Evolutionary conservation across 768 basidiomycete genomes (phyloP).

Genomic region (Rhodosporidiobolus sp.): DNA sequence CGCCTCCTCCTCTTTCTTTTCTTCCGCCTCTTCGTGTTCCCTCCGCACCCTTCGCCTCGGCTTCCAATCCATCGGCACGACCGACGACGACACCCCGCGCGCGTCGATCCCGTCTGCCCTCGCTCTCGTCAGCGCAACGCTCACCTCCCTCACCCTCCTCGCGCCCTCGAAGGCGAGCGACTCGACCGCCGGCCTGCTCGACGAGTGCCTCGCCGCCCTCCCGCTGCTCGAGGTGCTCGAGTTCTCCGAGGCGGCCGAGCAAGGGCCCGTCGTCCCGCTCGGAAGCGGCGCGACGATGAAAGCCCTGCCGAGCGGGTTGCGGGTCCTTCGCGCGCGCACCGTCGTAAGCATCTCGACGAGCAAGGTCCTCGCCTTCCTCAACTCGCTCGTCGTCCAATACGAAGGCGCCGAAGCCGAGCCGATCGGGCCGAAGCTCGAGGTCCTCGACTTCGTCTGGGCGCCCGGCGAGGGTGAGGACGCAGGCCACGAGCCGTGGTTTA

Average conservation of each 20-base stretch:
- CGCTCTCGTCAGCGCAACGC: neutral
- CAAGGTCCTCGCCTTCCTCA: slow-evolving; percentile 7
- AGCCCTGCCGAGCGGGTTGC: neutral
- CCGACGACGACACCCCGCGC: slow-evolving; percentile 28
- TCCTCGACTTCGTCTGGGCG: slow-evolving; percentile 13
- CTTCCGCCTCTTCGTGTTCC: no score
- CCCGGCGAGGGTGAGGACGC: neutral
- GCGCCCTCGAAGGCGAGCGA: slow-evolving; percentile 13
- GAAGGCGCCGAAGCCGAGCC: no score
- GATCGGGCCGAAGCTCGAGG: neutral
- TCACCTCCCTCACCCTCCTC: neutral
- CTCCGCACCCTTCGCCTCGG: slow-evolving; percentile 4
- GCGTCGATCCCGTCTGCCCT: slow-evolving; percentile 18
- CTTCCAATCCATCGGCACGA: slow-evolving; percentile 21
- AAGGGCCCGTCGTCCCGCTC: slow-evolving; percentile 1
- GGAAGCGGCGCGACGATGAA: neutral
- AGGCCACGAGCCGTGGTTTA: slow-evolving; percentile 9
- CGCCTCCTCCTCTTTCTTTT: no score
- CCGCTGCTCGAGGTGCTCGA: slow-evolving; percentile 5
- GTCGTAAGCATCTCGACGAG: slow-evolving; percentile 26
- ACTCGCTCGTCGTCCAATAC: neutral
- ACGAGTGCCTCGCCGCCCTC: slow-evolving; percentile 14
- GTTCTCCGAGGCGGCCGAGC: slow-evolving; percentile 9
- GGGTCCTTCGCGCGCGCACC: neutral
- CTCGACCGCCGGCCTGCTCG: slow-evolving; percentile 15